These are phyloP conservation scores for Ophiocordyceps polyrhachis-furcata DNA, from an alignment of 2,329 filamentous ascomycete genomes.

Conservation along the genomic window DNA sequence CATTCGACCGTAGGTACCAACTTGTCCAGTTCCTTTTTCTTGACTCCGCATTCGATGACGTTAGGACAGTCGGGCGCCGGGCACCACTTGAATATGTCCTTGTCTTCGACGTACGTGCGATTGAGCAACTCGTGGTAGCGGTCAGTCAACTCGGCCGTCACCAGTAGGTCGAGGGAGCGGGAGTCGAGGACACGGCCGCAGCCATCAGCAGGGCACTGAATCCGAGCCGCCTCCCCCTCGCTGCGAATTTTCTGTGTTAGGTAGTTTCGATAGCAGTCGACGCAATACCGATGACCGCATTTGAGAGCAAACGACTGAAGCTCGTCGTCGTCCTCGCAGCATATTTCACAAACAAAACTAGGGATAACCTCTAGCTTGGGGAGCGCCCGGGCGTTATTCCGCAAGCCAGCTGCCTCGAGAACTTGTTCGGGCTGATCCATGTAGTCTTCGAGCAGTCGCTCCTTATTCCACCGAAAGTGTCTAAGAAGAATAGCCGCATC, in stretches of 20 bases:
- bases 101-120: slow-evolving; percentile 92
- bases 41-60: slow-evolving; percentile 73
- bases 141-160: slow-evolving; percentile 32
- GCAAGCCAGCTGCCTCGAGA: slow-evolving; percentile 69
- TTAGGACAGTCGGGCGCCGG: slow-evolving; percentile 94
- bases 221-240: slow-evolving; percentile 86
- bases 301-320: slow-evolving; percentile 83
- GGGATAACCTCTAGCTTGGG: slow-evolving; percentile 52
- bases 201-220: slow-evolving; percentile 76
- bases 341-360: slow-evolving; percentile 86
- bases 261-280: slow-evolving; percentile 84
- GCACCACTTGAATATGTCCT: slow-evolving; percentile 91
- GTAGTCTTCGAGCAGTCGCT: slow-evolving; percentile 83
- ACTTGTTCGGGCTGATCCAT: slow-evolving; percentile 75
- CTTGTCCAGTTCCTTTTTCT: slow-evolving; percentile 67
- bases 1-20: slow-evolving; percentile 86
- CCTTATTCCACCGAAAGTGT: slow-evolving; percentile 89
- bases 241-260: slow-evolving; percentile 82
- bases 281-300: slow-evolving; percentile 85
- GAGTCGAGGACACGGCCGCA: slow-evolving; percentile 87
- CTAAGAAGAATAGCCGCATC: slow-evolving; percentile 80
- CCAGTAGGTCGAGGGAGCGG: slow-evolving; percentile 64
- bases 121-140: slow-evolving; percentile 76
- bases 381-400: slow-evolving; percentile 37
- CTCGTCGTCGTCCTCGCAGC: slow-evolving; percentile 69